phyloP scores from a whole-genome alignment of 2,329 filamentous ascomycete genomes.

The Nemania bipapillata region DNA sequence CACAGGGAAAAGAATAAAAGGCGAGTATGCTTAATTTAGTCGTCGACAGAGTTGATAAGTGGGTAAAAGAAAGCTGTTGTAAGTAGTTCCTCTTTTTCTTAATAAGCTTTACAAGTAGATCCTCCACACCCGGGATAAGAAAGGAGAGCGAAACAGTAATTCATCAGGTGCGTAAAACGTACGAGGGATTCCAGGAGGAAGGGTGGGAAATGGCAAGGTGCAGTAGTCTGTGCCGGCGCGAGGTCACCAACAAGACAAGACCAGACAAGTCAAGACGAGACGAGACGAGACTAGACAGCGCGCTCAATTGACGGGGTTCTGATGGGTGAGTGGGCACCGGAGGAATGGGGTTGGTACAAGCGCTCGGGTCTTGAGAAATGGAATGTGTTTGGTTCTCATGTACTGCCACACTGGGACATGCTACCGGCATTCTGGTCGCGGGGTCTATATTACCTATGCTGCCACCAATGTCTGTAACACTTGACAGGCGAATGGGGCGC shows the following conservation, averaged over 20 bases:
- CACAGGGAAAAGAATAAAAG: background rate
- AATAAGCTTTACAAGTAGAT: conserved; percentile 2
- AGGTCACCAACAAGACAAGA: conserved; percentile 42
- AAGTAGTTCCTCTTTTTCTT: conserved; percentile 1
- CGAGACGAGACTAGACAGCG: conserved; percentile 2
- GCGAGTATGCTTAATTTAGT: background rate
- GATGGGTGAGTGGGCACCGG: conserved; percentile 31
- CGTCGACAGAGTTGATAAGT: background rate
- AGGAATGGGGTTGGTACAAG: conserved; percentile 36
- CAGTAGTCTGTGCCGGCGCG: conserved; percentile 47
- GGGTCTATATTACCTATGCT: conserved; percentile 34
- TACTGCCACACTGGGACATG: conserved; percentile 34
- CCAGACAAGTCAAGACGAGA: too few species aligned
- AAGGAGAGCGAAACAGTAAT: conserved; percentile 30
- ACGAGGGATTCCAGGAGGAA: conserved; percentile 41
- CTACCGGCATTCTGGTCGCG: conserved; percentile 40
- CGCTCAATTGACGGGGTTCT: conserved; percentile 33
- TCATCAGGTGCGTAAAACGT: conserved; percentile 33
- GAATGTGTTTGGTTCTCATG: conserved; percentile 26
- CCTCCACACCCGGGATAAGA: background rate
- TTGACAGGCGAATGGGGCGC: conserved; percentile 25
- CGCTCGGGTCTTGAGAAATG: conserved; percentile 33
- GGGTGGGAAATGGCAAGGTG: conserved; percentile 44
- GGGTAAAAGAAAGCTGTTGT: background rate
- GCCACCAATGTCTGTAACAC: conserved; percentile 30